Percentiles rank a stretch among this genome's conserved stretches.
These are phyloP conservation scores for Aspergillus sojae DNA, from an alignment of 2,329 filamentous ascomycete genomes.

Conservation along the genomic window DNA sequence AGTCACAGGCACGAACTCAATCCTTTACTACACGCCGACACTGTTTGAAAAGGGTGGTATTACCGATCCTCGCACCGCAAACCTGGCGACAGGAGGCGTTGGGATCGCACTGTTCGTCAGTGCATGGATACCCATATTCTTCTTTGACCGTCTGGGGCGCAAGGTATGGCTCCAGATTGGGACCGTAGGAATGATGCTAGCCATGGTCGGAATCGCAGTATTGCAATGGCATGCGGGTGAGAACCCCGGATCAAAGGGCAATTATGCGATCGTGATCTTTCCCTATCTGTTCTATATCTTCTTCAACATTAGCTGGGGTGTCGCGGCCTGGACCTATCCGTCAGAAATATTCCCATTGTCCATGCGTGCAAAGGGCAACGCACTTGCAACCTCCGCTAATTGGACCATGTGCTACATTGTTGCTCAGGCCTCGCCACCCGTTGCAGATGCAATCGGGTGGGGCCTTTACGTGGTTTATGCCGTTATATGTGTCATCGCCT, in stretches of 20 bases:
- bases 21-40: conserved; percentile 24
- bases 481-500: conserved; percentile 19
- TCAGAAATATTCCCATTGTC: conserved; percentile 23
- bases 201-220: conserved; percentile 23
- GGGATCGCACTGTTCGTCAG: conserved; percentile 19
- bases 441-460: conserved; percentile 23
- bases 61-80: conserved; percentile 15
- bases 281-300: conserved; percentile 26
- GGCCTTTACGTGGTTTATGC: conserved; percentile 25
- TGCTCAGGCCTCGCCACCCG: conserved; percentile 16
- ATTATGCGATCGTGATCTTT: conserved; percentile 22
- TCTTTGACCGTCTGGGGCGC: conserved; percentile 22
- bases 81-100: conserved; percentile 22
- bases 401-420: conserved; percentile 24
- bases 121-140: conserved; percentile 23
- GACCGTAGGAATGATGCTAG: conserved; percentile 21
- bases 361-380: conserved; percentile 16
- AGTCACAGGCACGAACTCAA: conserved; percentile 24
- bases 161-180: conserved; percentile 25
- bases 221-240: conserved; percentile 21
- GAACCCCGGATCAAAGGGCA: conserved; percentile 10
- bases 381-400: conserved; percentile 7
- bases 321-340: conserved; percentile 24
- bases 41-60: conserved; percentile 24
- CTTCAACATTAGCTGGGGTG: conserved; percentile 26